Evolutionary conservation across 176 grass and related monocot species (phyloP).

Genomic region (Tuctoria greenei): DNA sequence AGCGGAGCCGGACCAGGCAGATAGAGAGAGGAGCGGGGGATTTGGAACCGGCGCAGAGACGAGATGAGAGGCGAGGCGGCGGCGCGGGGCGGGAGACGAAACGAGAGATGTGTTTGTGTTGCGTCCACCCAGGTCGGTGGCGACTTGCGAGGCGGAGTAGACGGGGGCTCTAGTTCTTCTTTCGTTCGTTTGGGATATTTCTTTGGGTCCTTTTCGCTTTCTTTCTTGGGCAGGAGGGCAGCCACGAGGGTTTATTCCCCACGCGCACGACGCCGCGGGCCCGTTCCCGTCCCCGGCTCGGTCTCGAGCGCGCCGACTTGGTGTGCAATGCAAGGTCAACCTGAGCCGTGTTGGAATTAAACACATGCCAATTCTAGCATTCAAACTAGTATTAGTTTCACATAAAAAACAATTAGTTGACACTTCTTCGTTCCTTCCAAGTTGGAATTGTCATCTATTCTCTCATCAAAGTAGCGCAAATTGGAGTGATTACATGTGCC

Average conservation of each 20-base stretch:
- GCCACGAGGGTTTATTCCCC: slow-evolving; percentile 47
- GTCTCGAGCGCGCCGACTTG: neutral
- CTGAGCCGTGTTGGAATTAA: too few species aligned
- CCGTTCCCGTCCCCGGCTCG: neutral
- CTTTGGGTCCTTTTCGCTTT: neutral
- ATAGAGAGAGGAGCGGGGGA: neutral
- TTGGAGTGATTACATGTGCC: neutral
- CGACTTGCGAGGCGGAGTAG: neutral
- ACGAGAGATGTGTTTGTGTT: neutral
- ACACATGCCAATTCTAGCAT: too few species aligned
- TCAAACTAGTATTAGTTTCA: too few species aligned
- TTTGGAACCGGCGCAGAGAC: neutral
- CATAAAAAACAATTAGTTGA: too few species aligned
- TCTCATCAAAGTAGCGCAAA: too few species aligned
- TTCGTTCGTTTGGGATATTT: neutral
- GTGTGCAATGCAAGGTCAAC: neutral
- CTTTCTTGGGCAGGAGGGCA: slow-evolving; percentile 52
- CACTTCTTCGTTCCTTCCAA: too few species aligned
- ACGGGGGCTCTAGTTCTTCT: neutral
- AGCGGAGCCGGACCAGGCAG: neutral
- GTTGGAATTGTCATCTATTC: slow-evolving; percentile 1
- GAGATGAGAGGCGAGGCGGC: neutral
- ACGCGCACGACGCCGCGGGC: neutral
- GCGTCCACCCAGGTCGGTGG: slow-evolving; percentile 14
- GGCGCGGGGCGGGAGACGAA: neutral